Conservation (phyloP, 2,329 filamentous ascomycete species). For the Tolypocladium ovalisporum region DNA sequence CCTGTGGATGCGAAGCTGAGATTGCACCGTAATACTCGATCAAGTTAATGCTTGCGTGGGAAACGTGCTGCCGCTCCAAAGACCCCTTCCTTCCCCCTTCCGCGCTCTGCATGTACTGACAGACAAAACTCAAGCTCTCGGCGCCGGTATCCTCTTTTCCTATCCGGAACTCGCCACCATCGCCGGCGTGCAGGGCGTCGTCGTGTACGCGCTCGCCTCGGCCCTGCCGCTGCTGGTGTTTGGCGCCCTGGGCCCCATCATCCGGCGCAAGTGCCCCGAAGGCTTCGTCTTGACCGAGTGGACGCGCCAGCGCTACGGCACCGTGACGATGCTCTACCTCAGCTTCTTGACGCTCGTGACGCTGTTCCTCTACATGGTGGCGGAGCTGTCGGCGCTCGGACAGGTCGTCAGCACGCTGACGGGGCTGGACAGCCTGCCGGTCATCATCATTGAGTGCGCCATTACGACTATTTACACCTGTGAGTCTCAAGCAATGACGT, state of each 20-base stretch:
- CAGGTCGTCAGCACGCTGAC: constrained; percentile 68
- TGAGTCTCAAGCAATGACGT: constrained; percentile 18
- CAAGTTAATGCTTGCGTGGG: constrained; percentile 99
- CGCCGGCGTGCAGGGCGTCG: constrained; percentile 64
- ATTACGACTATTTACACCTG: constrained; percentile 79
- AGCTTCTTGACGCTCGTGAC: constrained; percentile 71
- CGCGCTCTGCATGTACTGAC: constrained; percentile 27
- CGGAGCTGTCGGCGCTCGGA: constrained; percentile 70
- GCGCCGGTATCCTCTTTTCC: constrained; percentile 72
- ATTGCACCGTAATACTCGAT: constrained; percentile 95
- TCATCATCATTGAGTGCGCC: constrained; percentile 66
- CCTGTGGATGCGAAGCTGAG: constrained; percentile 63
- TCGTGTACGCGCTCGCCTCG: constrained; percentile 66
- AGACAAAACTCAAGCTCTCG: constrained; percentile 58
- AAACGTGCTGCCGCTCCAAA: constrained; percentile 84
- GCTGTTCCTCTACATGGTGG: constrained; percentile 79
- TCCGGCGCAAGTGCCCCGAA: constrained; percentile 68
- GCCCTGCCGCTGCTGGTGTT: constrained; percentile 65
- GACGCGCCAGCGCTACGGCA: constrained; percentile 69
- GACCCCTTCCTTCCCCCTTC: constrained; percentile 16
- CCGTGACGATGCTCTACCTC: constrained; percentile 58
- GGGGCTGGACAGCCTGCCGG: constrained; percentile 61
- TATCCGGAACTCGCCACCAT: constrained; percentile 75
- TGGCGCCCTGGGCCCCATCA: constrained; percentile 63
- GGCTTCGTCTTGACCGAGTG: constrained; percentile 80